A percentile compares a stretch with the other conserved stretches of the same genome.
phyloP scores from a whole-genome alignment of 176 grass and related monocot genomes.

The Calamus simplicifolius region DNA sequence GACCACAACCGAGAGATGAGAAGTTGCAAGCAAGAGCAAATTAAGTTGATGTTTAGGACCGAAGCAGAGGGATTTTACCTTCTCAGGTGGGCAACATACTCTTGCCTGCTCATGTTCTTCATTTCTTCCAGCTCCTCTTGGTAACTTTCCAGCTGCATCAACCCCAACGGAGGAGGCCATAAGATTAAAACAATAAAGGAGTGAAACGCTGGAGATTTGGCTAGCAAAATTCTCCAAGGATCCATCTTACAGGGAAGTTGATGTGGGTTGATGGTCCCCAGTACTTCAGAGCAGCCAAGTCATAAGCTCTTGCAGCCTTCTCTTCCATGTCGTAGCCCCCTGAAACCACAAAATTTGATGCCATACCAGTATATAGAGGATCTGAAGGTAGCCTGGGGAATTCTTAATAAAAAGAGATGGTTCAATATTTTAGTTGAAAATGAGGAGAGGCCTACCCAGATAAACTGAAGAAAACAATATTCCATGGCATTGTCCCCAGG shows the following conservation, averaged over 20 bases:
- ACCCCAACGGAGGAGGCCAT: no score
- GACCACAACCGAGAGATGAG: not conserved
- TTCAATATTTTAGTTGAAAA: not conserved
- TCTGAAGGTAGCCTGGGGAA: no score
- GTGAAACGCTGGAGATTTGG: no score
- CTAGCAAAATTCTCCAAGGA: not conserved
- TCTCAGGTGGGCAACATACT: conserved; percentile 84
- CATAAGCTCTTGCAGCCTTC: conserved; percentile 94
- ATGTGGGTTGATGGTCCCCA: conserved; percentile 76
- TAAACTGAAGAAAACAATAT: conserved; percentile 43
- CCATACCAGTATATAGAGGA: no score
- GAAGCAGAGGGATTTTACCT: conserved; percentile 26
- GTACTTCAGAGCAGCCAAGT: conserved; percentile 90
- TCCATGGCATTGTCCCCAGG: conserved; percentile 16
- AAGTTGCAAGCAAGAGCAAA: no score
- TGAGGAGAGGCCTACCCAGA: conserved; percentile 35
- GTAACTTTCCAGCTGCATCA: conserved; percentile 63
- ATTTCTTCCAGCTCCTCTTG: conserved; percentile 64
- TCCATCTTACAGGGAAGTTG: conserved; percentile 64
- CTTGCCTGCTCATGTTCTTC: conserved; percentile 88
- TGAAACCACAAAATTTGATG: conserved; percentile 11
- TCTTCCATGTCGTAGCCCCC: conserved; percentile 96
- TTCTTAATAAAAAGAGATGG: no score
- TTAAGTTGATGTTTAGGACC: no score
- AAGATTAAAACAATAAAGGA: no score